phyloP scores from a whole-genome alignment of 371 early-diverging fungal genomes.

The Gilbertella persicaria region DNA sequence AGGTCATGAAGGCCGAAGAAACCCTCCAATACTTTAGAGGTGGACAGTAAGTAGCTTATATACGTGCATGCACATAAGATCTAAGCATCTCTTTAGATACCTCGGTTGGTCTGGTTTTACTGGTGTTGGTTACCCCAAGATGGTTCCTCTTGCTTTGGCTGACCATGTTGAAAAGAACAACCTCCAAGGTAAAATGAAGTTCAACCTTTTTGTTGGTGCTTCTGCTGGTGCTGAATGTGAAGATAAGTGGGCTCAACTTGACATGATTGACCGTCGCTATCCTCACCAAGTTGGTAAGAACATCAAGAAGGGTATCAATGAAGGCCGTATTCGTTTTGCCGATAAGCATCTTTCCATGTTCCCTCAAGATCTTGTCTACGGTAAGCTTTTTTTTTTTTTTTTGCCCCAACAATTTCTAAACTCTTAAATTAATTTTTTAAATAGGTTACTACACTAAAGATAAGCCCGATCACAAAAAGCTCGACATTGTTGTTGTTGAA shows the following conservation, averaged over 20 bases:
- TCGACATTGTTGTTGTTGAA: conserved; percentile 55
- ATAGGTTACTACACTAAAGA: conserved; percentile 51
- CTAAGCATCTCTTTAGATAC: conserved; percentile 22
- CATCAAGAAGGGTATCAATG: conserved; percentile 56
- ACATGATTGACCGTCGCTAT: conserved; percentile 60
- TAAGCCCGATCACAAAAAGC: conserved; percentile 39
- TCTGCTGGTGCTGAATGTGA: conserved; percentile 53
- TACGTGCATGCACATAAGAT: not conserved
- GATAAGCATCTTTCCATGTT: conserved; percentile 63
- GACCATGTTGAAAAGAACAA: conserved; percentile 56
- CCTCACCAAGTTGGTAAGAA: conserved; percentile 59
- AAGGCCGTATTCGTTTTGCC: conserved; percentile 56
- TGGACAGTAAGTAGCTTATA: conserved; percentile 44
- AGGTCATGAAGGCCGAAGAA: conserved; percentile 51
- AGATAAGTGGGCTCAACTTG: conserved; percentile 48
- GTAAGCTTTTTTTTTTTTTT: conserved; percentile 18
- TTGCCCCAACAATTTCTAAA: conserved; percentile 40
- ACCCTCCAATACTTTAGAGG: conserved; percentile 48
- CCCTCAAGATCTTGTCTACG: conserved; percentile 54
- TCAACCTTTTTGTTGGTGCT: conserved; percentile 58
- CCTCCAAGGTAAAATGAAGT: conserved; percentile 54
- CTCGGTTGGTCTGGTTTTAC: conserved; percentile 57
- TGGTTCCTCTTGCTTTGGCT: conserved; percentile 52
- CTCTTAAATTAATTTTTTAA: conserved; percentile 6
- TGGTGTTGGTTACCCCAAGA: conserved; percentile 58